Base-by-base conservation (phyloP, 164 flowering plant species). In the Stephania japonica region DNA sequence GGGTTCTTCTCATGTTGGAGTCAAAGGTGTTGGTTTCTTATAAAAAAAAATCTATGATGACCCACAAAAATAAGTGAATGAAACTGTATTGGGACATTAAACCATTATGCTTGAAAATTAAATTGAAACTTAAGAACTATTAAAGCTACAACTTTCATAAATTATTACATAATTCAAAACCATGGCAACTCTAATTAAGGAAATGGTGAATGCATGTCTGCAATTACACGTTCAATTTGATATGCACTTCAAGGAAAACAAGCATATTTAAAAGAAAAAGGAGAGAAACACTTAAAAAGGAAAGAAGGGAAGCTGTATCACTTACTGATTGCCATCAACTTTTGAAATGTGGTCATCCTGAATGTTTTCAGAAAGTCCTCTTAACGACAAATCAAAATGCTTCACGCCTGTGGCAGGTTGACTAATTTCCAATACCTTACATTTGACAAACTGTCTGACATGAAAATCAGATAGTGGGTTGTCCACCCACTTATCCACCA, bases 361-460 rank as follows among this genome's bases (percentile, higher is more conserved):
- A 64, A 72, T 42, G 76, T 78, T 83, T 74, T 73, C 77, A 21
- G 73, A 78, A 50, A 87, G 76, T 62, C 79, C 67, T 7, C 98
- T 85, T n/a, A 95, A 73, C 44, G 99, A 95, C 74, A 95, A 80
- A 74, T 93, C 99, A 78, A 93, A 72, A 62, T 90, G 94, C 68
- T 78, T 19, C 50, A 83, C 82, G 38, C 93, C 94, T 78, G 76
- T 87, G 42, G 65, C 78, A 41, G 96, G 80, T 70, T 53, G 86
- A 68, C 79, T 73, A 32, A 90, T 75, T 73, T 88, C 95, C 24
- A 93, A 77, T 56, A 93, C 93, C 84, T 85, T 85, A 81, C 93
- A 95, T 81, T 87, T 93, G 70, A 93, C 97, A 83, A 91, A 90
- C 69, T 95, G 91, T 32, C 99, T 98, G 81, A 88, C 97, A 14